These are phyloP conservation scores for Kwoniella bestiolae DNA, from an alignment of 768 basidiomycete genomes.

Conservation along the genomic window DNA sequence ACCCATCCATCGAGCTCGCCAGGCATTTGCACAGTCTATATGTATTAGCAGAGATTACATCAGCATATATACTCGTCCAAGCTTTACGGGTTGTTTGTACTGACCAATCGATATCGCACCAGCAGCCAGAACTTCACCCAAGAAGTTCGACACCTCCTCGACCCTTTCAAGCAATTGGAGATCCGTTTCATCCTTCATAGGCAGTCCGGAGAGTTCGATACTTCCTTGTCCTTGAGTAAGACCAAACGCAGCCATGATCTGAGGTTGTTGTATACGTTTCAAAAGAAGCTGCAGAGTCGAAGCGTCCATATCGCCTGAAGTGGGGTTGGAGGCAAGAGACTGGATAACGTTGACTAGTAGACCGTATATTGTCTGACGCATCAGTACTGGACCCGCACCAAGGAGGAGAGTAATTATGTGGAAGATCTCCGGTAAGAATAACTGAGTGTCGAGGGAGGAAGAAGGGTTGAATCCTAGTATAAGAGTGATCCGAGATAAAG, in stretches of 20 bases:
- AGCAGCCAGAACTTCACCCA: conserved; percentile 68
- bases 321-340: conserved; percentile 65
- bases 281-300: conserved; percentile 65
- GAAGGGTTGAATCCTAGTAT: conserved; percentile 71
- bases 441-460: conserved; percentile 68
- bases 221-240: conserved; percentile 67
- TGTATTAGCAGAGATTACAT: too few relatives aligned
- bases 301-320: conserved; percentile 42
- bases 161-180: conserved; percentile 65
- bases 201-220: conserved; percentile 62
- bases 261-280: conserved; percentile 65
- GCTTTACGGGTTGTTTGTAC: too few relatives aligned
- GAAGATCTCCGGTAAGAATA: conserved; percentile 80
- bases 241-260: conserved; percentile 73
- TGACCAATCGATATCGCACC: conserved; percentile 73
- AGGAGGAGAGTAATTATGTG: conserved; percentile 80
- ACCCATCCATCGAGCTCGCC: conserved; percentile 93
- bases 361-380: conserved; percentile 81
- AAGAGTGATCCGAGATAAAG: conserved; percentile 74
- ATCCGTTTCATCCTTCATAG: conserved; percentile 61
- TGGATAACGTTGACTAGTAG: conserved; percentile 81
- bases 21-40: conserved; percentile 68
- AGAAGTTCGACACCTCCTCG: conserved; percentile 68
- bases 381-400: conserved; percentile 71
- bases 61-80: too few relatives aligned